These are phyloP conservation scores for Coccomyxa sp. DNA, from an alignment of 139 green algal species.

Conservation along the genomic window DNA sequence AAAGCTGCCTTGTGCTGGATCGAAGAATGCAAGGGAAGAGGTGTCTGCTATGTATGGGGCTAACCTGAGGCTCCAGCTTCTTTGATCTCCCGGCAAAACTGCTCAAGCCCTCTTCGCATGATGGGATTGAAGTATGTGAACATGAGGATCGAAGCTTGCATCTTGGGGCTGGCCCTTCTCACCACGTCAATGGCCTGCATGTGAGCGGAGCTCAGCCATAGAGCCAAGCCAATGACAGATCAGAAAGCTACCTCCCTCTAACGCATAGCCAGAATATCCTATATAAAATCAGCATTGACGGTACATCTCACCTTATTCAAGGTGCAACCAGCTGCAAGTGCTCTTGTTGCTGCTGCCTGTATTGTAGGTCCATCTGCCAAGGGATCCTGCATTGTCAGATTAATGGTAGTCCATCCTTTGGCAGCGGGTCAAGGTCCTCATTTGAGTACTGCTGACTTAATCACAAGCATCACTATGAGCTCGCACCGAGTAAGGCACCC, in stretches of 20 bases:
- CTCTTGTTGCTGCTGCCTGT: slow-evolving; percentile 87
- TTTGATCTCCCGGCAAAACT: slow-evolving; percentile 82
- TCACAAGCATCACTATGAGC: background rate
- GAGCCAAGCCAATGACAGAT: too few relatives aligned
- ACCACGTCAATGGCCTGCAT: slow-evolving; percentile 75
- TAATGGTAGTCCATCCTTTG: background rate
- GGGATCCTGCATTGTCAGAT: slow-evolving; percentile 62
- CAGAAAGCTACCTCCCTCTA: background rate
- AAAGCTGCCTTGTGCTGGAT: too few relatives aligned
- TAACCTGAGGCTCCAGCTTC: slow-evolving; percentile 76
- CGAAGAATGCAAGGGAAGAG: too few relatives aligned
- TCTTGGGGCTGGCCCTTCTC: slow-evolving; percentile 32
- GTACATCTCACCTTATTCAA: slow-evolving; percentile 50
- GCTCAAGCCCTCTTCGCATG: slow-evolving; percentile 77
- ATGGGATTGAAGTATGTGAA: slow-evolving; percentile 99
- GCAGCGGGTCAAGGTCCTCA: background rate
- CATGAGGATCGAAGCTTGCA: slow-evolving; percentile 87
- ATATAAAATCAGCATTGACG: background rate
- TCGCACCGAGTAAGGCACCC: slow-evolving; percentile 80
- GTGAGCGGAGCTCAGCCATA: background rate
- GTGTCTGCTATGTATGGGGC: too few relatives aligned
- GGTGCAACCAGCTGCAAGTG: slow-evolving; percentile 71
- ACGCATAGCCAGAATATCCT: background rate
- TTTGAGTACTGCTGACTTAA: background rate
- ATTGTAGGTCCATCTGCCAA: slow-evolving; percentile 95